Conservation (phyloP, 2,329 filamentous ascomycete genomes). For the Fusarium algeriense region DNA sequence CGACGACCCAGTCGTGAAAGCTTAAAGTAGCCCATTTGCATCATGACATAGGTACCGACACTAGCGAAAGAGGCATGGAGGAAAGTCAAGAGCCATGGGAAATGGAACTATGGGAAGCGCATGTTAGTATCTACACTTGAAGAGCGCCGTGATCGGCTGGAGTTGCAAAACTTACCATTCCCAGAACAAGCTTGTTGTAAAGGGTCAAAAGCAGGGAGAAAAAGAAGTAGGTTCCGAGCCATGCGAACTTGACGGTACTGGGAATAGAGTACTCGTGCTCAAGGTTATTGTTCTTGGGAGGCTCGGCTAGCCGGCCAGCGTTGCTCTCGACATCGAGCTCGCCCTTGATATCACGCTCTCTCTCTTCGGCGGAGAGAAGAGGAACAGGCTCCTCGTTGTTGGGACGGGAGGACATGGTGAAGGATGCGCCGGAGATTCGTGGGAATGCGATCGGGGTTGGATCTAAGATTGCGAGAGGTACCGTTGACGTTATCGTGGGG, state of each 20-base stretch:
- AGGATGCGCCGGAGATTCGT: conserved; percentile 27
- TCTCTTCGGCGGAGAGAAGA: conserved; percentile 50
- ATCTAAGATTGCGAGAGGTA: not conserved
- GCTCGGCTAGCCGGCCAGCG: conserved; percentile 43
- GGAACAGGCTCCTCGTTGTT: conserved; percentile 50
- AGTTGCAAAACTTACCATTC: conserved; percentile 55
- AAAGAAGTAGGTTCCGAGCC: conserved; percentile 65
- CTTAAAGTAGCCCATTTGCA: conserved; percentile 65
- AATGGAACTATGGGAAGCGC: conserved; percentile 60
- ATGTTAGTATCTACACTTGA: conserved; percentile 32
- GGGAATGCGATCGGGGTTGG: conserved; percentile 20
- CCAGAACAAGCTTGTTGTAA: conserved; percentile 70
- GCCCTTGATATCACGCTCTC: conserved; percentile 49
- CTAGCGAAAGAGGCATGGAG: conserved; percentile 69
- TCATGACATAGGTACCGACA: conserved; percentile 66
- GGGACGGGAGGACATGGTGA: conserved; percentile 51
- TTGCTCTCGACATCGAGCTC: conserved; percentile 52
- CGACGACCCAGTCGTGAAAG: conserved; percentile 63
- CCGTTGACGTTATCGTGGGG: conserved; percentile 18
- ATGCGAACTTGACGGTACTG: conserved; percentile 61
- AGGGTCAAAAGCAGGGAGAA: conserved; percentile 63
- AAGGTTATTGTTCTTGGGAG: conserved; percentile 52
- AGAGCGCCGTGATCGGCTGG: too few species aligned
- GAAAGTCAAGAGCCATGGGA: conserved; percentile 71
- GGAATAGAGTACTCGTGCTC: conserved; percentile 61